Evolutionary conservation across 805 yeast species (phyloP).

Genomic region (Pichia deserticola): DNA sequence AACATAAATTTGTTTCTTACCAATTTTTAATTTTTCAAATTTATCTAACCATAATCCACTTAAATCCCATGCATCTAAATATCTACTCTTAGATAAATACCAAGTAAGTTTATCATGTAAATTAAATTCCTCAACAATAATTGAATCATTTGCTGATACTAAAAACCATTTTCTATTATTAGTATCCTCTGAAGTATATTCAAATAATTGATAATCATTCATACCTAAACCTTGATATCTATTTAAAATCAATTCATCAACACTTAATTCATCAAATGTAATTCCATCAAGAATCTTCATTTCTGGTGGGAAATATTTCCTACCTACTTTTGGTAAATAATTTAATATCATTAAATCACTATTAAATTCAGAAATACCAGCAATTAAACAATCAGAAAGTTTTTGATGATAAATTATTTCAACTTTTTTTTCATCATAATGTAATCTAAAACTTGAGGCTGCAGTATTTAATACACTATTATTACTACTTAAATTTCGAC

Average conservation of each 20-base stretch:
- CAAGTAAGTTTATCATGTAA: constrained; percentile 65
- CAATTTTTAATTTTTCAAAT: constrained; percentile 48
- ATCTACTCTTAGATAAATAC: constrained; percentile 51
- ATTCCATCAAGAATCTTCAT: constrained; percentile 56
- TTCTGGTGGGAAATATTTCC: constrained; percentile 51
- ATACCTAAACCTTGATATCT: constrained; percentile 54
- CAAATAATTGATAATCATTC: constrained; percentile 64
- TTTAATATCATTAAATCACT: constrained; percentile 59
- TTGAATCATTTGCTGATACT: constrained; percentile 75
- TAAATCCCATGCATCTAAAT: constrained; percentile 71
- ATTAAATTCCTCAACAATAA: constrained; percentile 65
- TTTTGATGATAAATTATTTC: constrained; percentile 42
- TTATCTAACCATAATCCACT: constrained; percentile 49
- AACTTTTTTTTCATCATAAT: constrained; percentile 32
- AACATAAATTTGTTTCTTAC: constrained; percentile 45
- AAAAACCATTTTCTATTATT: constrained; percentile 45
- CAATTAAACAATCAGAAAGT: constrained; percentile 46
- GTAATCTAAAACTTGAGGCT: constrained; percentile 43
- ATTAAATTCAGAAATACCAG: constrained; percentile 72
- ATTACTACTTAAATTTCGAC: background rate
- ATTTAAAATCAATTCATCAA: constrained; percentile 67
- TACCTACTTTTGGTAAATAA: constrained; percentile 31
- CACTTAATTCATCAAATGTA: constrained; percentile 66
- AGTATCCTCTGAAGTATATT: background rate
- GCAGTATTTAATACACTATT: constrained; percentile 42